A percentile compares a stretch with the other conserved stretches of the same genome.
Evolutionary conservation across 164 flowering plant genomes (phyloP).

Genomic region (Magnolia officinalis): DNA sequence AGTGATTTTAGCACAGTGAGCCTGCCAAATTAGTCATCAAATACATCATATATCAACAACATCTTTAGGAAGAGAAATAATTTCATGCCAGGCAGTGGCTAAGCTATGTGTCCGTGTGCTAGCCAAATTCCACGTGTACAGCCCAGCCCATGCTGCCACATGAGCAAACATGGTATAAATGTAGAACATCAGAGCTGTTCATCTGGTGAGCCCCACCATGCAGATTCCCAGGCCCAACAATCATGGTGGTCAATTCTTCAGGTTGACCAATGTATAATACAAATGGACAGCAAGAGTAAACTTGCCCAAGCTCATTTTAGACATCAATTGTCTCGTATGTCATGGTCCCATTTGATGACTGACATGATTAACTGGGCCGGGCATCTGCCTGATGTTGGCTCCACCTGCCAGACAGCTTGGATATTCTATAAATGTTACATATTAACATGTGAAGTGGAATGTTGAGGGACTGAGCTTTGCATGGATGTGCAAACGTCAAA

Average conservation of each 20-base stretch:
- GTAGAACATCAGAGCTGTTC: too few species aligned
- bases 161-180: background rate
- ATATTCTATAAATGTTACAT: background rate
- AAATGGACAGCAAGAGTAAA: too few species aligned
- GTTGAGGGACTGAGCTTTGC: background rate
- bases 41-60: background rate
- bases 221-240: too few species aligned
- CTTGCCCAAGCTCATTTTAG: too few species aligned
- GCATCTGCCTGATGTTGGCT: background rate
- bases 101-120: background rate
- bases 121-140: background rate
- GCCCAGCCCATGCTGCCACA: background rate
- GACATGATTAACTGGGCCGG: background rate
- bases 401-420: background rate
- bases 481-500: background rate
- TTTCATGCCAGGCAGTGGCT: background rate
- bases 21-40: constrained; percentile 37
- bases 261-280: too few species aligned
- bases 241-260: too few species aligned
- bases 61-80: background rate
- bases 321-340: too few species aligned
- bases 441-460: background rate
- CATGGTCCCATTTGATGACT: too few species aligned
- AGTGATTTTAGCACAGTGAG: constrained; percentile 69
- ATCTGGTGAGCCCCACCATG: too few species aligned